Evolutionary conservation across 805 yeast species (phyloP).

Genomic region (Myxozyma vanderwaltii): DNA sequence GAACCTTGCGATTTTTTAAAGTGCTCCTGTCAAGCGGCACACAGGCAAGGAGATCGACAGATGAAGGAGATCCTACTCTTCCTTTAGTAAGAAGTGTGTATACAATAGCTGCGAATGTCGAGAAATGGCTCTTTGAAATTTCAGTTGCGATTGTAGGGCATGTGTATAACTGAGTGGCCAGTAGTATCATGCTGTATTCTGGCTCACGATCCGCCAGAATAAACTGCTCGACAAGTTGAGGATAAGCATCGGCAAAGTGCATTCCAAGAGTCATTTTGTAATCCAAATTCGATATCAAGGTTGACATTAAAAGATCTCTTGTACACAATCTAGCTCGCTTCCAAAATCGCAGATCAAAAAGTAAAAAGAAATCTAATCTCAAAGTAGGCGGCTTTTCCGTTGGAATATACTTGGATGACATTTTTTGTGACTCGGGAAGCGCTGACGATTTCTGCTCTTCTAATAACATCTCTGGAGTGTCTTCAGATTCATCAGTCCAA

Average conservation of each 20-base stretch:
- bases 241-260: slow-evolving; percentile 83
- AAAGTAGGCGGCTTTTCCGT: not conserved
- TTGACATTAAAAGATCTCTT: slow-evolving; percentile 65
- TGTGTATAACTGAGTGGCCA: slow-evolving; percentile 86
- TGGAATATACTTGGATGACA: slow-evolving; percentile 4
- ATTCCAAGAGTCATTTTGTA: slow-evolving; percentile 64
- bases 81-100: slow-evolving; percentile 64
- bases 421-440: not conserved
- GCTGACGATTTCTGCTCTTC: not conserved
- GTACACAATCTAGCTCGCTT: slow-evolving; percentile 58
- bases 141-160: slow-evolving; percentile 77
- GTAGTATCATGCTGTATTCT: slow-evolving; percentile 69
- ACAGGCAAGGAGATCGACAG: slow-evolving; percentile 42
- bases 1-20: slow-evolving; percentile 71
- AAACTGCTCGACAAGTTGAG: slow-evolving; percentile 69
- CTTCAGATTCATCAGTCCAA: slow-evolving; percentile 8
- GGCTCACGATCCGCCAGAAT: slow-evolving; percentile 83
- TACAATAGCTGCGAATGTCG: slow-evolving; percentile 62
- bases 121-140: slow-evolving; percentile 61
- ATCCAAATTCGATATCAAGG: slow-evolving; percentile 60
- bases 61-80: slow-evolving; percentile 50
- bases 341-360: slow-evolving; percentile 73
- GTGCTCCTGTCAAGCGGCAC: slow-evolving; percentile 46
- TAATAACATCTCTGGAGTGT: not conserved
- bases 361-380: slow-evolving; percentile 45